Evolutionary conservation across 371 early-diverging fungal genomes (phyloP), one percentile per base, ranked within the genome.

Genomic region (Syncephalastrum monosporum): DNA sequence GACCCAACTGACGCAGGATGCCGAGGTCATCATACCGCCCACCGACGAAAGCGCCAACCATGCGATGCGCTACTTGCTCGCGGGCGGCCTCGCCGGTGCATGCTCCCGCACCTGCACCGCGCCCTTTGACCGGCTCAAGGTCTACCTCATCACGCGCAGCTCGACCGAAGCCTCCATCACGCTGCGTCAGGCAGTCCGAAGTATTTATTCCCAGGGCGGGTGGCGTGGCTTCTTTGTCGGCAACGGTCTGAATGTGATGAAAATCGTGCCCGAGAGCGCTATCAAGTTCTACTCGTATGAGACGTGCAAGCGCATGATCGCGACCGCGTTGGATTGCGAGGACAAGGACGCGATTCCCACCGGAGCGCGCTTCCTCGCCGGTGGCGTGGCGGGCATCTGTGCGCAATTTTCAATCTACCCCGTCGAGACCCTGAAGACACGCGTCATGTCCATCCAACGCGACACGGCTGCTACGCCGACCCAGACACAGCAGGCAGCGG

Each of bases 251-350:
- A 91, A 91, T 61, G 82, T 89, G 49, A 66, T 89, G 62, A 93
- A 93, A 63, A 90, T 93, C 57, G 80, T 85, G 5, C 93, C 93
- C 23, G 91, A 93, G 64, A 84, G 87, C 0, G 88, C 87, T n/a
- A 80, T 89, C 64, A 90, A 89, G 64, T 91, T 90, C 57, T 86
- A 82, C 56, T 78, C 81, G 25, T 87, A 76, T 57, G 90, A 91
- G 60, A 71, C 82, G 5, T 72, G 71, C 52, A 91, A 90, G 59
- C 56, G 68, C 15, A 19, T 79, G 16, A 67, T 89, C 43, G 79
- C 82, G 6, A 61, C 57, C 6, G 55, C 69, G 3, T 60, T 74
- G 29, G 67, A 71, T 2, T 61, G 61, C 16, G 72, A 76, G 46
- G 81, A 76, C 50, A 76, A 72, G 53, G 71, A 76, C 24, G 68